Base-by-base conservation (phyloP, 1,284 basidiomycete genomes). In the Laetiporus sulphureus region DNA sequence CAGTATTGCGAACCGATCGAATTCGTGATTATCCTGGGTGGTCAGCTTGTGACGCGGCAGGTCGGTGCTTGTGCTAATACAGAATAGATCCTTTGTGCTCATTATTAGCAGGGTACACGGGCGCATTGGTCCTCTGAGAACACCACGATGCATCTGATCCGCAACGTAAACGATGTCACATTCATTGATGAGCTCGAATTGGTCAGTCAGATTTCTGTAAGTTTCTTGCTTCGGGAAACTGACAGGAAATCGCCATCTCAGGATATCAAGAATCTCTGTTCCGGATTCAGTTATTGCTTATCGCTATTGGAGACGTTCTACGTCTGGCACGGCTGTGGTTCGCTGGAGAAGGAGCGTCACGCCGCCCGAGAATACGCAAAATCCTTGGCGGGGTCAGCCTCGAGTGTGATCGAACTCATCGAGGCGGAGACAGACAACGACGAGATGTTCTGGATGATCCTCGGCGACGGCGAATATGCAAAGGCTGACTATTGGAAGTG, bases 381-480 rank as follows among this genome's bases (percentile, higher is more conserved):
- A 32, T 60, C 58, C 4, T 61, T 88, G 22, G 62, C 65, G 1
- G 50, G 57, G 5, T 64, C 62, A 22, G 58, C 65, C 3, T 61
- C 61, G 3, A 59, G 57, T 10, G 61, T 77, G 18, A 60, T 75
- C 6, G 78, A 83, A 45, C 67, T 87, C 5, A 51, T 58, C 2
- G 83, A 89, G 54, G 75, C 75, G n/a, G 71, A 75, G 50, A 72
- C 71, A 39, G 71, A 73, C 20, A 61, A 71, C 20, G 81, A 87
- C 42, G 83, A 87, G 43, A 78, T 88, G 73, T 88, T 90, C 55
- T 87, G 86, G 83, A 79, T 85, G 76, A 73, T 84, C 34, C 67
- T 90, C 8, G 86, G 86, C 7, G 75, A 85, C 18, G 76, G 77
- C 0, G 71, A 71, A 2, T 86, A 79, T 56, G 84, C 84, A 3